Conservation (phyloP, 2,329 filamentous ascomycete species). For the Pseudogymnoascus sp. region DNA sequence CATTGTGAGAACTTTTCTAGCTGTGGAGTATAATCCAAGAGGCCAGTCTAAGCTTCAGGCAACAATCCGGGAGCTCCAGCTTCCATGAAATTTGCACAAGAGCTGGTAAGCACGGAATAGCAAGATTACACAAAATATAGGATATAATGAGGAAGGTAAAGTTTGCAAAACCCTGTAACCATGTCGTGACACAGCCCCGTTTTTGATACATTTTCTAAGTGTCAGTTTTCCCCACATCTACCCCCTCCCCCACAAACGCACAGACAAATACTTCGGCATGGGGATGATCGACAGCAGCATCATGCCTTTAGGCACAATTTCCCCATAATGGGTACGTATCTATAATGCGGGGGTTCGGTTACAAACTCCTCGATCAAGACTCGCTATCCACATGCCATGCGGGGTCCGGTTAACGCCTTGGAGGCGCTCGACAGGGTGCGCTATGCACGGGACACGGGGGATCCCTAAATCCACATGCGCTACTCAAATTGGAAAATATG, state of each 20-base stretch:
- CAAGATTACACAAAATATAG: slow-evolving; percentile 7
- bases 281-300: not conserved
- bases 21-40: not conserved
- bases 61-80: not conserved
- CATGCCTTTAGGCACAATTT: not conserved
- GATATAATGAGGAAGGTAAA: not conserved
- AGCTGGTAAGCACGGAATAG: not conserved
- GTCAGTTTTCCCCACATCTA: not conserved
- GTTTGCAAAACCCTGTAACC: not conserved
- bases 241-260: not conserved
- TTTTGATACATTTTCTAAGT: slow-evolving; percentile 6
- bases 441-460: not conserved
- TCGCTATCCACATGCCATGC: not conserved
- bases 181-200: slow-evolving; percentile 2
- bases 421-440: not conserved
- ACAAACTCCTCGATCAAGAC: not conserved
- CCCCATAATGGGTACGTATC: not conserved
- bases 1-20: not conserved
- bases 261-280: not conserved
- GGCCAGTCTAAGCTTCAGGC: not conserved
- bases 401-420: not conserved
- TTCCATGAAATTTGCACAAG: slow-evolving; percentile 8
- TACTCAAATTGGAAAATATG: not conserved
- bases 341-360: slow-evolving; percentile 2
- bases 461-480: not conserved